Percentiles rank a stretch among this genome's conserved stretches.
Conservation (phyloP, 75 land plant species). For the Pinus albicaulis region DNA sequence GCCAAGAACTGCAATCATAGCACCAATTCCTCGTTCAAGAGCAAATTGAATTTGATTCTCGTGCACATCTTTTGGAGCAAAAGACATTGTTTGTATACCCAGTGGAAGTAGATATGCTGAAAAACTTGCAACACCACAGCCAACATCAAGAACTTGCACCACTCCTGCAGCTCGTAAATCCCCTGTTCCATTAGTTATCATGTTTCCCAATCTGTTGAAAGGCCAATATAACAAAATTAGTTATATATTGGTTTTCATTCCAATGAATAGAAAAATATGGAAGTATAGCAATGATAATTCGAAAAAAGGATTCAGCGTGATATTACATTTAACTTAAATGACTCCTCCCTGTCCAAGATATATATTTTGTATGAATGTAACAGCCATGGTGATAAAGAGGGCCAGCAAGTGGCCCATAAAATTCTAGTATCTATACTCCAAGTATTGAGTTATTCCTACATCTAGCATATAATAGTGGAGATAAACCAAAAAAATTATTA, state of each 20-base stretch:
- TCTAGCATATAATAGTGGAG: background rate
- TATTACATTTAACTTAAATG: background rate
- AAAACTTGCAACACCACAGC: slow-evolving; percentile 93
- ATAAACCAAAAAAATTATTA: background rate
- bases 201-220: slow-evolving; percentile 71
- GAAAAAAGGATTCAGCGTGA: background rate
- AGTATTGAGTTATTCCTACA: background rate
- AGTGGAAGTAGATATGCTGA: slow-evolving; percentile 70
- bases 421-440: background rate
- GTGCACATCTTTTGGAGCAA: slow-evolving; percentile 93
- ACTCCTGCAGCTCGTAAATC: slow-evolving; percentile 68
- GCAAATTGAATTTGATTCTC: slow-evolving; percentile 95
- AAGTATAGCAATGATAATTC: background rate
- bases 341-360: background rate
- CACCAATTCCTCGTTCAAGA: slow-evolving; percentile 83
- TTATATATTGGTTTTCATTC: background rate
- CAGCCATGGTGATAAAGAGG: background rate
- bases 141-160: slow-evolving; percentile 80
- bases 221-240: background rate
- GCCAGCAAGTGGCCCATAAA: background rate
- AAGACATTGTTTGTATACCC: slow-evolving; percentile 83
- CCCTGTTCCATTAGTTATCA: slow-evolving; percentile 70
- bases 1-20: slow-evolving; percentile 79
- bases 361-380: background rate
- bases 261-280: background rate